These are phyloP conservation scores for Alternaria gaisen DNA, from an alignment of 2,329 filamentous ascomycete species.

Conservation along the genomic window DNA sequence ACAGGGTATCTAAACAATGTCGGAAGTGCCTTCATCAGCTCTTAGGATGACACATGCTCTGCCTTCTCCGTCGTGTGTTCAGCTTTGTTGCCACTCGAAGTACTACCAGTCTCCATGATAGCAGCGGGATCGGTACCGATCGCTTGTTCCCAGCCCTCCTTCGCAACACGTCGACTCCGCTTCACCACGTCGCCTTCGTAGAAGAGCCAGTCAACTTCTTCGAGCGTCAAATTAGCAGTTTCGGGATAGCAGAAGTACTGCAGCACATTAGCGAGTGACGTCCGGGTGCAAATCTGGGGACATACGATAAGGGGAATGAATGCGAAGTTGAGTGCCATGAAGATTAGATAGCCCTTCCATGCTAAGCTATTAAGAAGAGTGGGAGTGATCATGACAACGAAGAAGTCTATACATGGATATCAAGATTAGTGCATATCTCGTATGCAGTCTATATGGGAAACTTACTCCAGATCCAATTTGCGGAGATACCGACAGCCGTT, in stretches of 20 bases:
- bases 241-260: slow-evolving; percentile 56
- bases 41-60: background rate
- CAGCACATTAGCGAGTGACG: slow-evolving; percentile 1
- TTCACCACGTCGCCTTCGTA: slow-evolving; percentile 39
- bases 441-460: no score
- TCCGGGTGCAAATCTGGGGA: background rate
- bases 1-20: background rate
- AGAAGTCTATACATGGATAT: slow-evolving; percentile 47
- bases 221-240: slow-evolving; percentile 46
- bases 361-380: slow-evolving; percentile 57
- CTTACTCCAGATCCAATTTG: slow-evolving; percentile 58
- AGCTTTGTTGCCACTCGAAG: slow-evolving; percentile 18
- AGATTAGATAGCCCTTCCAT: slow-evolving; percentile 64
- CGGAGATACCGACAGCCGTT: slow-evolving; percentile 59
- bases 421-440: no score
- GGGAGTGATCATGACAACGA: slow-evolving; percentile 63
- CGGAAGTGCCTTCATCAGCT: no score
- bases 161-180: slow-evolving; percentile 32
- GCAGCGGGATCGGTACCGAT: slow-evolving; percentile 20
- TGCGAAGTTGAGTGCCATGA: slow-evolving; percentile 59
- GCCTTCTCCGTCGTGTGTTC: background rate
- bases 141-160: slow-evolving; percentile 33
- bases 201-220: slow-evolving; percentile 50
- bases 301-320: slow-evolving; percentile 55
- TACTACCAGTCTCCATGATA: slow-evolving; percentile 25